These are phyloP conservation scores for Camellia sinensis DNA, from an alignment of 148 eudicot species.

Conservation along the genomic window DNA sequence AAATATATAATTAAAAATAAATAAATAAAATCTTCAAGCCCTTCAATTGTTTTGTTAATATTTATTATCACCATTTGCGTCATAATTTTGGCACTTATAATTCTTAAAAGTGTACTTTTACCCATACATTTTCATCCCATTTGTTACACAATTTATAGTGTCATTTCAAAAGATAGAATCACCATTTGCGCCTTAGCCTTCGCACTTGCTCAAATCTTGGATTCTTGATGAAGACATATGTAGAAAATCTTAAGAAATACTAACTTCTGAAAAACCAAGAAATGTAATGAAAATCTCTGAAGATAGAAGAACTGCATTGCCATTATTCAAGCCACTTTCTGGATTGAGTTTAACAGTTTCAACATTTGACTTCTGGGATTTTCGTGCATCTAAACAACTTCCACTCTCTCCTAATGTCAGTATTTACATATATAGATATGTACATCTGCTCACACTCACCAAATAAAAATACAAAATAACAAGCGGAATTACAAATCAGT, in stretches of 20 bases:
- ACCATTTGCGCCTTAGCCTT: no score
- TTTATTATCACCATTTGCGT: no score
- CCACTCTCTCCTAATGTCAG: constrained; percentile 12
- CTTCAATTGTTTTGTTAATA: no score
- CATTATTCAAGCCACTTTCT: background rate
- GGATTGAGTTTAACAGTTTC: background rate
- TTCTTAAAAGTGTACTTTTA: no score
- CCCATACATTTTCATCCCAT: no score
- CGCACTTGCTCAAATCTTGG: background rate
- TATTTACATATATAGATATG: constrained; percentile 4
- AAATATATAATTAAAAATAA: no score
- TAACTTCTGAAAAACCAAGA: background rate
- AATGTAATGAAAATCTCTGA: background rate
- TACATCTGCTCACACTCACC: constrained; percentile 4
- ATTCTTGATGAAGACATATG: background rate
- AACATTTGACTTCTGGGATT: background rate
- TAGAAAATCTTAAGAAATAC: background rate
- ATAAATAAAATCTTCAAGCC: no score
- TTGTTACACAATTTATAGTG: no score
- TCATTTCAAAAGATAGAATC: no score
- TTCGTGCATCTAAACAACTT: background rate
- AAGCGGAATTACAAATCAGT: no score
- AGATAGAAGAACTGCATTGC: background rate
- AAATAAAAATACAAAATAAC: background rate
- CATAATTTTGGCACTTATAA: no score